Base-by-base conservation (phyloP, 768 basidiomycete genomes). In the Leccinum pellstonianum region DNA sequence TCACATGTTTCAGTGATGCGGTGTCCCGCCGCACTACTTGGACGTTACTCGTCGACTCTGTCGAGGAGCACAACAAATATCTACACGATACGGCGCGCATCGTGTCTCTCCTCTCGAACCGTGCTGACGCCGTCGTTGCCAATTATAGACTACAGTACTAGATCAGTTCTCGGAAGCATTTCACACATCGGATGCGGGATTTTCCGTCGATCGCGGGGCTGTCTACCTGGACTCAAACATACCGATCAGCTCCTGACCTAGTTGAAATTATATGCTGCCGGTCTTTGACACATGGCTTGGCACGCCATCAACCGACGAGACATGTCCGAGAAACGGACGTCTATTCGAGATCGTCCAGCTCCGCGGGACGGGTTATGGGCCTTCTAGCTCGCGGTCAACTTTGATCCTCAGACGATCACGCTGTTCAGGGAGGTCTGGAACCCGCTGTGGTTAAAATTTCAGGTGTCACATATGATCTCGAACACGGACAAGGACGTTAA, bases 401-500 rank as follows among this genome's bases (percentile, higher is more conserved):
- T 25, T 25, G 25, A 25, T 25, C 25, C 25, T 25, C 25, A 1
- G 25, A 25, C 25, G 25, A 25, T 25, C 25, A 25, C 25, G 0
- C 23, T 23, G 23, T 23, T 23, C 23, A 23, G 23, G 25, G 25
- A 25, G 25, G 25, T 25, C 25, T 25, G 25, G 25, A 25, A 25
- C 25, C 25, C 25, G 25, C 25, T 25, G 25, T 25, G 25, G 25
- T 25, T 1, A 0, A 25, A 25, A 25, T 25, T 25, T 25, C 25
- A 25, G 25, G 25, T 25, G 25, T 4, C 25, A 25, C 25, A 98
- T 77, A 86, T 90, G 55, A 93, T 91, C 63, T 88, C 88, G 65
- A 97, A 95, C 71, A 90, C 96, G 85, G 97, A 96, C 37, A 98
- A 98, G 79, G 96, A 99, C 66, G 97, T 96, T 60, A 98, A 97